Conservation (phyloP, 2,329 filamentous ascomycete genomes). For the Huntiella abstrusa region DNA sequence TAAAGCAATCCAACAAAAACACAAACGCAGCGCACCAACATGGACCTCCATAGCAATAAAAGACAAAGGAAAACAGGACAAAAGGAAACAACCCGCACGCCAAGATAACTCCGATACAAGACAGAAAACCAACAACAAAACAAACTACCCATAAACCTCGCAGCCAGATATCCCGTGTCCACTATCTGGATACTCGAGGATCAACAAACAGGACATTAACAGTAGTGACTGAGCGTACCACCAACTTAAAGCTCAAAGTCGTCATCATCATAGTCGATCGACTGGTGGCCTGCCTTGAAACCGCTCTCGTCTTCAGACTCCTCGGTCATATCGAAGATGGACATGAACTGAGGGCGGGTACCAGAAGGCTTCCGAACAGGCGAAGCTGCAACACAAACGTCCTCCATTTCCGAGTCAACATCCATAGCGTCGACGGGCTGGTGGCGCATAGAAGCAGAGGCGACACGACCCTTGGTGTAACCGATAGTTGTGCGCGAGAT, state of each 20-base stretch:
- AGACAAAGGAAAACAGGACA: background rate
- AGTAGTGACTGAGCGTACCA: background rate
- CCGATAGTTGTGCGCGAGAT: constrained; percentile 69
- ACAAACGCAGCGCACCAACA: background rate
- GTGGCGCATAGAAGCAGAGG: constrained; percentile 17
- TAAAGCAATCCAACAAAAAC: background rate
- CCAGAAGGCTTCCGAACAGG: constrained; percentile 12
- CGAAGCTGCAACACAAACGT: constrained; percentile 2
- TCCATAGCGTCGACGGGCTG: background rate
- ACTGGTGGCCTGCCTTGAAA: constrained; percentile 17
- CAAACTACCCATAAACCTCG: background rate
- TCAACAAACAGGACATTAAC: background rate
- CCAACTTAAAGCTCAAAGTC: constrained; percentile 32
- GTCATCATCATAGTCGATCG: constrained; percentile 29
- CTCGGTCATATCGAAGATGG: constrained; percentile 35
- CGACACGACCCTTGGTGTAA: constrained; percentile 57
- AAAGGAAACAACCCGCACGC: constrained; percentile 1
- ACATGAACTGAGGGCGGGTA: constrained; percentile 32
- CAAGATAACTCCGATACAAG: no score
- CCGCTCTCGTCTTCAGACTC: constrained; percentile 22
- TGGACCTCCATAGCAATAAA: background rate
- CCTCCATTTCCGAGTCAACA: background rate
- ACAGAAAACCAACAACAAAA: background rate
- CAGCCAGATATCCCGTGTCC: constrained; percentile 10
- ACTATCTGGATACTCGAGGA: constrained; percentile 9